Conservation (phyloP, 2,329 filamentous ascomycete species). For the Didymella arachidicola region DNA sequence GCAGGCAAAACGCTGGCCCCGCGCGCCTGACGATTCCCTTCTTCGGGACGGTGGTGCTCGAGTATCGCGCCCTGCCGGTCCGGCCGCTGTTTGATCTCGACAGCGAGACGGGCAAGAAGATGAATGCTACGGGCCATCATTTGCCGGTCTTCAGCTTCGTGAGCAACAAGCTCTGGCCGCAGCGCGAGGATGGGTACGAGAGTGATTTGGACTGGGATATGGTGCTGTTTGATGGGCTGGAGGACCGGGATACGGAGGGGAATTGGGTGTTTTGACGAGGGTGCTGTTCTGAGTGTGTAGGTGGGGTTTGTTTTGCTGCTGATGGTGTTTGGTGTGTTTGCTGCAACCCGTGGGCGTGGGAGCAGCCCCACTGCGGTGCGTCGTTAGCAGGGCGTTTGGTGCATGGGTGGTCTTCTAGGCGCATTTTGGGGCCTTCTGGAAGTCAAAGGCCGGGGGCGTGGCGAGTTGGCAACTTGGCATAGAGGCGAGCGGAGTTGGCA, state of each 20-base stretch:
- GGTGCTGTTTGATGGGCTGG: conserved; percentile 46
- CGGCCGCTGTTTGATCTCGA: conserved; percentile 43
- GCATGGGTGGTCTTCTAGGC: conserved; percentile 13
- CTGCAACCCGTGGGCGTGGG: neutral
- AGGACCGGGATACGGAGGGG: conserved; percentile 44
- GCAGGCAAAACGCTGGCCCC: conserved; percentile 31
- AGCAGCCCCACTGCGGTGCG: neutral
- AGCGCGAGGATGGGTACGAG: conserved; percentile 23
- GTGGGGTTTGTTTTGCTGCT: too few relatives aligned
- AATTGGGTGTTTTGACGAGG: conserved; percentile 42
- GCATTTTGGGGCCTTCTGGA: conserved; percentile 14
- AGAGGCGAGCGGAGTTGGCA: neutral
- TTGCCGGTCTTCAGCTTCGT: conserved; percentile 48
- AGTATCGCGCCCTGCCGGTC: conserved; percentile 38
- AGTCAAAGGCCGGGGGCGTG: conserved; percentile 9
- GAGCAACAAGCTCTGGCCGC: conserved; percentile 45
- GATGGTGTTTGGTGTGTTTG: too few relatives aligned
- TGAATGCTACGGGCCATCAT: conserved; percentile 37
- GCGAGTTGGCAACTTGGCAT: too few relatives aligned
- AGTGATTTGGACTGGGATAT: conserved; percentile 44
- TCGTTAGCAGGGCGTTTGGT: conserved; percentile 17
- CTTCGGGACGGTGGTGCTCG: conserved; percentile 46
- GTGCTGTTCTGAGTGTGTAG: too few relatives aligned
- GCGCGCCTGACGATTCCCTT: conserved; percentile 42
- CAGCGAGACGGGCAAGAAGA: conserved; percentile 38